A percentile compares a stretch with the other conserved stretches of the same genome.
Evolutionary conservation across 768 basidiomycete genomes (phyloP).

Genomic region (Lactarius akahatsu): DNA sequence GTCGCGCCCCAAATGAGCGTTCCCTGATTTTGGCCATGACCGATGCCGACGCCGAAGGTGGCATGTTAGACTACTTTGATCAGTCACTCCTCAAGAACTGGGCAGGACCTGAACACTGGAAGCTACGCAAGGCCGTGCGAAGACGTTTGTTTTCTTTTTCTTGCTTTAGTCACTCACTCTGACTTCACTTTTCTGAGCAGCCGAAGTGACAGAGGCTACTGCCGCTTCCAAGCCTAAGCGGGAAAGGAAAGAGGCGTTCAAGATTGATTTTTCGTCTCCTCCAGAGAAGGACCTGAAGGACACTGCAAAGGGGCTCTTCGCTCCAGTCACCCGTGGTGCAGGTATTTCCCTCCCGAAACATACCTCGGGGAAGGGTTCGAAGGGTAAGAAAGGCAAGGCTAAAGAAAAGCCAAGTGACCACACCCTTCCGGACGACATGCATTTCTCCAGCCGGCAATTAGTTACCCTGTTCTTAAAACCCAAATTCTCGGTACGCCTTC

Average conservation of each 20-base stretch:
- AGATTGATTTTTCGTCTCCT: slow-evolving; percentile 73
- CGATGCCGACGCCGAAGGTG: slow-evolving; percentile 58
- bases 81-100: slow-evolving; percentile 85
- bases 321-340: slow-evolving; percentile 66
- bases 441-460: slow-evolving; percentile 88
- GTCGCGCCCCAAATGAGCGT: slow-evolving; percentile 68
- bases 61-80: slow-evolving; percentile 88
- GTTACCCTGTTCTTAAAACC: slow-evolving; percentile 95
- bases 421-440: slow-evolving; percentile 93
- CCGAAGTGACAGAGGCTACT: slow-evolving; percentile 51
- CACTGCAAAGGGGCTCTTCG: slow-evolving; percentile 70
- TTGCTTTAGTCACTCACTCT: not conserved
- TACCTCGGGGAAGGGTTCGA: slow-evolving; percentile 36
- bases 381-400: slow-evolving; percentile 46
- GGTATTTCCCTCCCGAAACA: slow-evolving; percentile 59
- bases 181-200: slow-evolving; percentile 34
- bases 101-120: slow-evolving; percentile 99
- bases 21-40: slow-evolving; percentile 88
- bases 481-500: slow-evolving; percentile 75
- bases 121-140: slow-evolving; percentile 76
- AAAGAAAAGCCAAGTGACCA: slow-evolving; percentile 72
- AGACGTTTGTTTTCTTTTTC: slow-evolving; percentile 50
- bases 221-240: slow-evolving; percentile 51
- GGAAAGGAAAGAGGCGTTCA: slow-evolving; percentile 79
- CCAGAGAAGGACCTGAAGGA: slow-evolving; percentile 59